Conservation (phyloP, 208 protist species). For the Wallacemonas sp. region DNA sequence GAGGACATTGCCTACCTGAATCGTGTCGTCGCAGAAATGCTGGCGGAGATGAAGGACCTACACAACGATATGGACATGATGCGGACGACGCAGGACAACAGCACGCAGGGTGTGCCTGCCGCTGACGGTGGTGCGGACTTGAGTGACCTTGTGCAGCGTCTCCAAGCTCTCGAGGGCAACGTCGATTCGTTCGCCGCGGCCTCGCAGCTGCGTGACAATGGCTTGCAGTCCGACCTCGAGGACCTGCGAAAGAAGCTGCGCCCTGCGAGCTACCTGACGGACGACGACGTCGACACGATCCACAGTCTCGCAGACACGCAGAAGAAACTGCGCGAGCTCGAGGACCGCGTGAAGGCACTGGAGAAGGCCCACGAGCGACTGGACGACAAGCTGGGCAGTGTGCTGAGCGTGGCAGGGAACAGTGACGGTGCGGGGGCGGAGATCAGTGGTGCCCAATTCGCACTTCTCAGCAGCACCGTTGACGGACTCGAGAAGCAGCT, state of each 20-base stretch:
- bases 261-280: constrained; percentile 24
- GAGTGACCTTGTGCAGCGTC: constrained; percentile 14
- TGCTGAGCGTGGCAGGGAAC: constrained; percentile 4
- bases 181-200: constrained; percentile 13
- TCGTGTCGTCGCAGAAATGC: constrained; percentile 89
- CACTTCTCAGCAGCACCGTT: constrained; percentile 41
- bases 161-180: constrained; percentile 27
- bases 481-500: constrained; percentile 70
- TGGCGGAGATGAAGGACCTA: constrained; percentile 77
- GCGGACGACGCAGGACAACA: constrained; percentile 22
- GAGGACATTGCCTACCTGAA: constrained; percentile 84
- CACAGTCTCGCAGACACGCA: constrained; percentile 15
- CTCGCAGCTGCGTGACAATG: constrained; percentile 17
- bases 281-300: constrained; percentile 41
- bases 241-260: constrained; percentile 30
- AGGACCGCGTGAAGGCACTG: constrained; percentile 24
- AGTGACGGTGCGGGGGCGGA: constrained; percentile 15
- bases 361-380: constrained; percentile 46
- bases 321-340: constrained; percentile 24
- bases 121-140: neutral
- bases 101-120: neutral
- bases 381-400: constrained; percentile 22
- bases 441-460: constrained; percentile 51
- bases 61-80: constrained; percentile 74
- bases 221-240: constrained; percentile 33